These are phyloP conservation scores for Plasmodium gonderi DNA, from an alignment of 169 alveolate species.

Conservation along the genomic window DNA sequence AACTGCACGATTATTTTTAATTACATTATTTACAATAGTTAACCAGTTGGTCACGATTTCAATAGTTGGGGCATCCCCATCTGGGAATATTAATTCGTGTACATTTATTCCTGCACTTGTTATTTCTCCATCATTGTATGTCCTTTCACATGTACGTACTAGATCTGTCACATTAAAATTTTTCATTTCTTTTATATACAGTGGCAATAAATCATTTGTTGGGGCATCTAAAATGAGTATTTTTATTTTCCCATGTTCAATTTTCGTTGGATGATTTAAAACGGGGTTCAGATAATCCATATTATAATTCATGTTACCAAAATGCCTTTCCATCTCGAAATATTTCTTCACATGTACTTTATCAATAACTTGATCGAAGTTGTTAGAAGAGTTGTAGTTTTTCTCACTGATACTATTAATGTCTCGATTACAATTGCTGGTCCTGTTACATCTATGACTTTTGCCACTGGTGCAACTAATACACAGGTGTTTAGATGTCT, in stretches of 20 bases:
- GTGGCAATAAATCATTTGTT: slow-evolving; percentile 84
- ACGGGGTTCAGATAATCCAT: slow-evolving; percentile 72
- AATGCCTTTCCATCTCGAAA: slow-evolving; percentile 27
- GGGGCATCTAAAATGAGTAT: slow-evolving; percentile 93
- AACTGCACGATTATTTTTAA: slow-evolving; percentile 85
- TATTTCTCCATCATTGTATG: slow-evolving; percentile 85
- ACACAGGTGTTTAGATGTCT: not conserved
- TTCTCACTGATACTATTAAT: not conserved
- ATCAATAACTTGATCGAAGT: slow-evolving; percentile 7
- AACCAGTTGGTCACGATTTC: slow-evolving; percentile 90
- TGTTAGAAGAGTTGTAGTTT: not conserved
- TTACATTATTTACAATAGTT: slow-evolving; percentile 82
- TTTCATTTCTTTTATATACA: slow-evolving; percentile 87
- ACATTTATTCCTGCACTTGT: slow-evolving; percentile 83
- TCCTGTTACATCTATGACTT: not conserved
- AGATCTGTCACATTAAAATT: slow-evolving; percentile 87
- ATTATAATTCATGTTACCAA: slow-evolving; percentile 36
- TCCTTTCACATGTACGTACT: slow-evolving; percentile 93
- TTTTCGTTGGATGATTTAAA: slow-evolving; percentile 90
- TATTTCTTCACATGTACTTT: slow-evolving; percentile 36
- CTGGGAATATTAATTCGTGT: slow-evolving; percentile 90
- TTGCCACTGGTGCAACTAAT: not conserved
- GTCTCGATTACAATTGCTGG: not conserved
- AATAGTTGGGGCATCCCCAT: slow-evolving; percentile 93
- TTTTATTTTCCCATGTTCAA: slow-evolving; percentile 87